A percentile compares a stretch with the other conserved stretches of the same genome.
phyloP scores from a whole-genome alignment of 768 basidiomycete genomes.

The Pholiota microspora region DNA sequence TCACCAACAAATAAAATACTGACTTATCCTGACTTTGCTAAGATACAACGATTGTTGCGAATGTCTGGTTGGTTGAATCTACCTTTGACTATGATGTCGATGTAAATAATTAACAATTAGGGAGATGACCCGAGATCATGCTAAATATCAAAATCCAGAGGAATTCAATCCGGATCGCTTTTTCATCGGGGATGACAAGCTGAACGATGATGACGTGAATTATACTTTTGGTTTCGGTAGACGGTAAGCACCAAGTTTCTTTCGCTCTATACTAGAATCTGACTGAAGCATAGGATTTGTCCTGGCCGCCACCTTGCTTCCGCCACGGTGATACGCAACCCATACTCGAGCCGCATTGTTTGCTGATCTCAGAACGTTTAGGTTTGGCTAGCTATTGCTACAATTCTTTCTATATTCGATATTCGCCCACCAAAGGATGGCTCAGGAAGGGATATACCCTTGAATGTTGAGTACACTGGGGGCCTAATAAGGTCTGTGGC shows the following conservation, averaged over 20 bases:
- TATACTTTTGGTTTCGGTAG: constrained; percentile 19
- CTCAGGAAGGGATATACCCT: no score
- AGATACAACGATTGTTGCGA: constrained; percentile 16
- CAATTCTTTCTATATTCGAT: no score
- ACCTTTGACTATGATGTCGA: not conserved
- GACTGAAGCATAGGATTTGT: not conserved
- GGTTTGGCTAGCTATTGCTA: no score
- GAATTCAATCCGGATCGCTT: constrained; percentile 30
- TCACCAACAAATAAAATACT: not conserved
- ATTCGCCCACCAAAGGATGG: no score
- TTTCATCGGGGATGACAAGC: constrained; percentile 7
- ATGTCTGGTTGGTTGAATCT: constrained; percentile 21
- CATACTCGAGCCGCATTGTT: no score
- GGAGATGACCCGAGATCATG: constrained; percentile 26
- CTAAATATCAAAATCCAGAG: constrained; percentile 20
- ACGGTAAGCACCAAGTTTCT: constrained; percentile 6
- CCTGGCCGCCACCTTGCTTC: not conserved
- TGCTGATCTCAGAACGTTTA: no score
- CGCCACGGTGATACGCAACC: no score
- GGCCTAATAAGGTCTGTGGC: no score
- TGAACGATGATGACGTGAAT: constrained; percentile 10
- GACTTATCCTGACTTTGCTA: no score
- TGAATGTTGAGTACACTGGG: no score
- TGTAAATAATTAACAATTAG: not conserved
- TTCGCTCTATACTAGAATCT: not conserved